Percentiles rank a stretch among this genome's conserved stretches.
These are phyloP conservation scores for Paramecium sonneborni DNA, from an alignment of 73 alveolate species.

Conservation along the genomic window DNA sequence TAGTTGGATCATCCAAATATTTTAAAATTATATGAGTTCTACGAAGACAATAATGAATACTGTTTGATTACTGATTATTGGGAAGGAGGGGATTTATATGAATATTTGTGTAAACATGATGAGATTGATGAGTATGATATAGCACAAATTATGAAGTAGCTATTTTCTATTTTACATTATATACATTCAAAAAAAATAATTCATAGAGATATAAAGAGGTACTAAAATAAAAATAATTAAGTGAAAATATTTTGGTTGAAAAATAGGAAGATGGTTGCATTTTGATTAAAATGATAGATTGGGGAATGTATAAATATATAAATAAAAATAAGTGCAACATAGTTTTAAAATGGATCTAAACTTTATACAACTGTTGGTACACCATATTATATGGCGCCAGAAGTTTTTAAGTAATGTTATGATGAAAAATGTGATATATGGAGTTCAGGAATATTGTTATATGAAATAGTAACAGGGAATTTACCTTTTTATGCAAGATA, in stretches of 20 bases:
- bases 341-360: background rate
- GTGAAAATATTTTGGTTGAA: conserved; percentile 19
- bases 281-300: background rate
- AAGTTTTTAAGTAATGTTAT: background rate
- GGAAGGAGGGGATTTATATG: conserved; percentile 49
- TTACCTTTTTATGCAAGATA: background rate
- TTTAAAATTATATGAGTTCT: conserved; percentile 29
- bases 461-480: conserved; percentile 27
- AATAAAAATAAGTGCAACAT: background rate
- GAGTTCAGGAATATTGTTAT: background rate
- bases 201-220: conserved; percentile 43
- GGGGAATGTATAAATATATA: background rate
- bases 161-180: background rate
- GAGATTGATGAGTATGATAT: background rate
- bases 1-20: conserved; percentile 49
- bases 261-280: background rate
- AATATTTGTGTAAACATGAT: conserved; percentile 11
- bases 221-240: background rate
- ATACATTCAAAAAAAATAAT: background rate
- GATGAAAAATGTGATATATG: background rate
- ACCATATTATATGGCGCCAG: conserved; percentile 13
- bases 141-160: background rate
- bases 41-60: conserved; percentile 23
- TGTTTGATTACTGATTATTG: conserved; percentile 35
- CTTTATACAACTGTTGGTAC: background rate